Evolutionary conservation across 2,329 filamentous ascomycete species (phyloP), one percentile per base, ranked within the genome.

Genomic region (Epichloe scottii): DNA sequence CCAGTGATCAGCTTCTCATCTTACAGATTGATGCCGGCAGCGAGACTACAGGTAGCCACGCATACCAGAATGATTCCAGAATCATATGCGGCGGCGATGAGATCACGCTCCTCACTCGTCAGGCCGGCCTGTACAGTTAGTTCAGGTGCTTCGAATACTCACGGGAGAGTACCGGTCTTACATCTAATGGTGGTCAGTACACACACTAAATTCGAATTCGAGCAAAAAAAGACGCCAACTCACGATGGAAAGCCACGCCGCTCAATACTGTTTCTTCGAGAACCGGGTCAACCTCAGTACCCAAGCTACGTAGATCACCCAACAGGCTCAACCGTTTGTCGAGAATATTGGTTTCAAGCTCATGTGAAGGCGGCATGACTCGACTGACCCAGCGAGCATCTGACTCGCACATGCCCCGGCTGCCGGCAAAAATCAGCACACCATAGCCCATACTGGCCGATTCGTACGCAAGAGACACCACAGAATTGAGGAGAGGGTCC

Each of bases 1-100:
- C 8, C 11, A 34, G 30, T 21, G 10, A 23, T 3, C 19, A 8
- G 21, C 11, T 35, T 21, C 43, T 10, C 26, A 15, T 56, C 67
- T 52, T 54, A 73, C 60, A 90, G 68, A 64, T 90, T 89, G 53
- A 90, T 87, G n/a, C 86, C 86, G 14, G 85, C 86, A n/a, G 86
- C 86, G 51, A 90, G 74, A 61, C 84, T 88, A 59, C 85, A 89
- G 2, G 86, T 90, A 38, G 86, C 86, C 15, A 88, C 80, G 49
- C 87, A 82, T 1, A 88, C 79, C 57, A 84, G 83, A 17, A 89
- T 62, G 5, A 77, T 70, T 0, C 85, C 84, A 39, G 69, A 64
- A 60, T 89, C 85, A 56, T 88, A 89, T 12, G 84, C 84, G 37
- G 74, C 75, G 2, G 85, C 81, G 50, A 89, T 76, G 7, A 89